These are phyloP conservation scores for Imleria badia DNA, from an alignment of 768 basidiomycete genomes.

Conservation along the genomic window DNA sequence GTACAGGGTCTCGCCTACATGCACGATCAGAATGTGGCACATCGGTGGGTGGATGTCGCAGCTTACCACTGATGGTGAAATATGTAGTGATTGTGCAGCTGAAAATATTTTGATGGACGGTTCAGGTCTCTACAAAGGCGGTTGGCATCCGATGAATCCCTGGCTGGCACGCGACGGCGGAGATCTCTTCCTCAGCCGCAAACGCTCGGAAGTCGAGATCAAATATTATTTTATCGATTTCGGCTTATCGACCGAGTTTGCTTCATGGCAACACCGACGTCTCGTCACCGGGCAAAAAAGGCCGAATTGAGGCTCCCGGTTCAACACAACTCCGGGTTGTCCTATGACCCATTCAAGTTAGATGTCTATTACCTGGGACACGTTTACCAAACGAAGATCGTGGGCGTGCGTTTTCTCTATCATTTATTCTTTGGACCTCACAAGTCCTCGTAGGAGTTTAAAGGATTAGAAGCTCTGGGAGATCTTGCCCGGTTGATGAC, in stretches of 20 bases:
- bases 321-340: conserved; percentile 16
- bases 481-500: conserved; percentile 7
- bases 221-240: conserved; percentile 39
- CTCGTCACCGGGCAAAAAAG: conserved; percentile 1
- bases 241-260: conserved; percentile 31
- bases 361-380: conserved; percentile 31
- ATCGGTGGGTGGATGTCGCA: conserved; percentile 26
- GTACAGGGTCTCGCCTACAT: conserved; percentile 36
- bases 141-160: conserved; percentile 25
- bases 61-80: fast-evolving
- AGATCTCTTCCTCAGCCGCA: conserved; percentile 15
- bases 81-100: conserved; percentile 24
- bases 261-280: not conserved
- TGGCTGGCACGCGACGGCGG: conserved; percentile 13
- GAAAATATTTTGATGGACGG: too few species aligned
- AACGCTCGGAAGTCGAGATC: conserved; percentile 25
- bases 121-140: conserved; percentile 22
- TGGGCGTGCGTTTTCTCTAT: conserved; percentile 2
- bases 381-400: too few species aligned
- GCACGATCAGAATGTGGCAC: conserved; percentile 35
- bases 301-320: conserved; percentile 22
- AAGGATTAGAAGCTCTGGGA: not conserved
- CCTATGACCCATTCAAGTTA: conserved; percentile 32
- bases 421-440: not conserved
- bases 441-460: conserved; percentile 1